Percentiles rank a stretch among this genome's conserved stretches.
Conservation (phyloP, 2,329 filamentous ascomycete genomes). For the Cladophialophora bantiana region DNA sequence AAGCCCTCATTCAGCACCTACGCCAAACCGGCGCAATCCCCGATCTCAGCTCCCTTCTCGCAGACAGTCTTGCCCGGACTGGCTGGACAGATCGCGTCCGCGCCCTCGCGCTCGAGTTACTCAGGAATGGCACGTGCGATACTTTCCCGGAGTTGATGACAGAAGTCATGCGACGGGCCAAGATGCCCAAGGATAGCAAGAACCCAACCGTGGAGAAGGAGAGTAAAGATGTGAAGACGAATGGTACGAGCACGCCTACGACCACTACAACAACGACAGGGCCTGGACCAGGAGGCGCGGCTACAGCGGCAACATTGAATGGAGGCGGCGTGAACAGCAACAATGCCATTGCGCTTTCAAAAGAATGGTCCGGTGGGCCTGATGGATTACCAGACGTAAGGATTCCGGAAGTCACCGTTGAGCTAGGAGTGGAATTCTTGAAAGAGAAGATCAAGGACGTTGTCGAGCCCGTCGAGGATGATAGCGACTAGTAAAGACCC, state of each 20-base stretch:
- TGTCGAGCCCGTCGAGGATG: constrained; percentile 55
- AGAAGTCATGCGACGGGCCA: constrained; percentile 58
- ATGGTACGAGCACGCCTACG: constrained; percentile 27
- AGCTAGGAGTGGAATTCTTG: constrained; percentile 59
- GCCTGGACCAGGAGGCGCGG: neutral
- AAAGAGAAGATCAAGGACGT: constrained; percentile 61
- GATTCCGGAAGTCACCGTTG: constrained; percentile 58
- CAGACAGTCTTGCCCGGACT: constrained; percentile 62
- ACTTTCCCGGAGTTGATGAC: constrained; percentile 64
- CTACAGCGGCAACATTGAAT: neutral
- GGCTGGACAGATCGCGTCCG: constrained; percentile 66
- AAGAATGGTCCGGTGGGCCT: constrained; percentile 47
- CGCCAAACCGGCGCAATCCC: constrained; percentile 55
- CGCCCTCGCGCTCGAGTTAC: constrained; percentile 61
- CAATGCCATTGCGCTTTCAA: constrained; percentile 43
- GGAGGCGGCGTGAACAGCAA: constrained; percentile 32
- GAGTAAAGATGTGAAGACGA: constrained; percentile 27
- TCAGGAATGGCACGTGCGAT: constrained; percentile 64
- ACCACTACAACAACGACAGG: constrained; percentile 5
- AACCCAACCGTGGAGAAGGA: constrained; percentile 32
- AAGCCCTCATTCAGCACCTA: constrained; percentile 37
- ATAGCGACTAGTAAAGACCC: constrained; percentile 26
- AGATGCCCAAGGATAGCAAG: constrained; percentile 40
- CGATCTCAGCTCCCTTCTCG: constrained; percentile 62
- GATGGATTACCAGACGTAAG: constrained; percentile 52